A percentile compares a stretch with the other conserved stretches of the same genome.
Evolutionary conservation across 257 asterid genomes (phyloP).

Genomic region (Plectranthus barbatus): DNA sequence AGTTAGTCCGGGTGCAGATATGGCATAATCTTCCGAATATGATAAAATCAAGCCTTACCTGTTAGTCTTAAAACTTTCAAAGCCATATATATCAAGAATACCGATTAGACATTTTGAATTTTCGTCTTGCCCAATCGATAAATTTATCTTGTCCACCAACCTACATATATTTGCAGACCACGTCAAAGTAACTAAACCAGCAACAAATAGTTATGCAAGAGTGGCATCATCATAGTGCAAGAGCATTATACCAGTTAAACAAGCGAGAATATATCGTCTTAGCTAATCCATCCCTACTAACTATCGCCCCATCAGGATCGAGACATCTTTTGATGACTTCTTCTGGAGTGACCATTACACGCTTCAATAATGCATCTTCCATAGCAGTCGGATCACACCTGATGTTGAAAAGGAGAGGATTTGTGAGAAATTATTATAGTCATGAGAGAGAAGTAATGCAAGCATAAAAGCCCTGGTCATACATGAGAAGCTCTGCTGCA

Average conservation of each 20-base stretch:
- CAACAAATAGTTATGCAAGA: background rate
- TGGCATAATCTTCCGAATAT: background rate
- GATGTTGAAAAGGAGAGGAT: background rate
- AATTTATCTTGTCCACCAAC: constrained; percentile 84
- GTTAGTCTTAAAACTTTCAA: constrained; percentile 78
- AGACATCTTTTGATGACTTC: constrained; percentile 94
- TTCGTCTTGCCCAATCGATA: constrained; percentile 86
- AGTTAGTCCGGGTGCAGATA: constrained; percentile 15
- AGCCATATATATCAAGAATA: constrained; percentile 91
- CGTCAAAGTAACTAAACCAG: constrained; percentile 14
- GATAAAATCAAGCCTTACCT: constrained; percentile 41
- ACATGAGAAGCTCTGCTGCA: constrained; percentile 78
- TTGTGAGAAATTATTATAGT: background rate
- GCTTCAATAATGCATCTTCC: constrained; percentile 80
- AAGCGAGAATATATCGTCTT: constrained; percentile 78
- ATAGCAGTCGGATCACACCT: constrained; percentile 70
- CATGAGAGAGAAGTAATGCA: background rate
- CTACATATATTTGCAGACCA: constrained; percentile 30
- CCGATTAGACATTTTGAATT: constrained; percentile 68
- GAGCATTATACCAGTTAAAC: constrained; percentile 64
- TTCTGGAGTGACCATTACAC: constrained; percentile 95
- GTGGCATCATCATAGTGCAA: background rate
- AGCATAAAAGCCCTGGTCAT: constrained; percentile 13
- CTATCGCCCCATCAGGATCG: constrained; percentile 72
- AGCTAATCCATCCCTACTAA: constrained; percentile 89